Conservation (phyloP, 192 early-diverging fungal genomes). For the Backusella tarrabulga region DNA sequence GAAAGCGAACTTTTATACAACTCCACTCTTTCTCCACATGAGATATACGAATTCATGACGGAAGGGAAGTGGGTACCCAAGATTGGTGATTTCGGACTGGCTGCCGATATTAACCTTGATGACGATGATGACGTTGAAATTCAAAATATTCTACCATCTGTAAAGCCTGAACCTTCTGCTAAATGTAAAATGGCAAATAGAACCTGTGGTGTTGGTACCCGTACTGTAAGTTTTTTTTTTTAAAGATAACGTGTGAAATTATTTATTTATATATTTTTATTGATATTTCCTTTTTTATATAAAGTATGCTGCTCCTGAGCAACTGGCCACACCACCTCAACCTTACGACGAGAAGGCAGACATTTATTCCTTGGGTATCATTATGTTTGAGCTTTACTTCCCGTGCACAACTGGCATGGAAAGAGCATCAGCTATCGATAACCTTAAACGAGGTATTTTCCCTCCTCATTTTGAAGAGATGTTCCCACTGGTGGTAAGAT, state of each 20-base stretch:
- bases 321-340: constrained; percentile 49
- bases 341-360: constrained; percentile 78
- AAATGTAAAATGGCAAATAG: background rate
- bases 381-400: constrained; percentile 92
- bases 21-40: constrained; percentile 19
- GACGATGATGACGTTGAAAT: background rate
- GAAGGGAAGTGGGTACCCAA: constrained; percentile 60
- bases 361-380: constrained; percentile 94
- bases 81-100: constrained; percentile 97
- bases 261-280: constrained; percentile 6
- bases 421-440: constrained; percentile 63
- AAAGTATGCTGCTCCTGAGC: constrained; percentile 80
- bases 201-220: constrained; percentile 20
- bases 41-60: constrained; percentile 22
- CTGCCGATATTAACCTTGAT: constrained; percentile 53
- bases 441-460: constrained; percentile 63
- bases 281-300: background rate
- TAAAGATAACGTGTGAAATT: background rate
- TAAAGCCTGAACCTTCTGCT: background rate
- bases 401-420: constrained; percentile 91
- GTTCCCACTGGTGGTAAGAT: constrained; percentile 64
- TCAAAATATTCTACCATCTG: background rate
- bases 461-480: constrained; percentile 61
- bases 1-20: constrained; percentile 14
- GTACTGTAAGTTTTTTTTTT: constrained; percentile 17